A percentile compares a stretch with the other conserved stretches of the same genome.
These are phyloP conservation scores for Alternaria metachromatica DNA, from an alignment of 2,329 filamentous ascomycete genomes.

Conservation along the genomic window DNA sequence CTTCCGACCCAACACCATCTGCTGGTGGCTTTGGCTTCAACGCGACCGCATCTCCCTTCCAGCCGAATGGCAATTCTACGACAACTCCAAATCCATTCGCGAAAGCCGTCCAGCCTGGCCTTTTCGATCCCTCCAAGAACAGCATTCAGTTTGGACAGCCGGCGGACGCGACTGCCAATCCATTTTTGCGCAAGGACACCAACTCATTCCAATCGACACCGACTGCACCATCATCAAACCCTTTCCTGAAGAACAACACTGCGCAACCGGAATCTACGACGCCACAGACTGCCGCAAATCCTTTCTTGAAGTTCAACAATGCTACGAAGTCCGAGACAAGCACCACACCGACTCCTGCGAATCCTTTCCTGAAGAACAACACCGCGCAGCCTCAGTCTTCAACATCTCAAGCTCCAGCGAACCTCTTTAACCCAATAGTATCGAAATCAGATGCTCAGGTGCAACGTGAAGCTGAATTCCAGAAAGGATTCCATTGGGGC, in stretches of 20 bases:
- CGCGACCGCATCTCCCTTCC: slow-evolving; percentile 28
- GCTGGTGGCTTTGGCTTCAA: slow-evolving; percentile 10
- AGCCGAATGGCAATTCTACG: slow-evolving; percentile 11
- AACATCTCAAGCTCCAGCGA: neutral
- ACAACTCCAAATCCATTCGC: slow-evolving; percentile 19
- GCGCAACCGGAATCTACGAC: neutral
- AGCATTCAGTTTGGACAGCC: slow-evolving; percentile 34
- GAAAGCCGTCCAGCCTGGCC: slow-evolving; percentile 28
- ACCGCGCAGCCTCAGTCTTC: neutral
- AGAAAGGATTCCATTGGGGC: neutral
- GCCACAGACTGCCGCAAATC: slow-evolving; percentile 7
- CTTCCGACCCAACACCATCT: neutral
- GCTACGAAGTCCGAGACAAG: neutral
- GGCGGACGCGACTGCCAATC: slow-evolving; percentile 10
- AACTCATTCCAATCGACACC: neutral
- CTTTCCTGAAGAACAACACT: slow-evolving; percentile 11
- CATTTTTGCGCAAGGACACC: slow-evolving; percentile 12
- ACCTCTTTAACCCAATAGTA: neutral
- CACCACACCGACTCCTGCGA: neutral
- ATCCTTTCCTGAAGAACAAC: slow-evolving; percentile 7
- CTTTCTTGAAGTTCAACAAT: slow-evolving; percentile 11
- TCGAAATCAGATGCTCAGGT: too few species aligned
- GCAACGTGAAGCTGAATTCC: neutral
- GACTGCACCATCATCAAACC: slow-evolving; percentile 2
- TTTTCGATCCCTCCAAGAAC: slow-evolving; percentile 39